Evolutionary conservation across 176 grass and related monocot species (phyloP).

Genomic region (Oryza coarctata): DNA sequence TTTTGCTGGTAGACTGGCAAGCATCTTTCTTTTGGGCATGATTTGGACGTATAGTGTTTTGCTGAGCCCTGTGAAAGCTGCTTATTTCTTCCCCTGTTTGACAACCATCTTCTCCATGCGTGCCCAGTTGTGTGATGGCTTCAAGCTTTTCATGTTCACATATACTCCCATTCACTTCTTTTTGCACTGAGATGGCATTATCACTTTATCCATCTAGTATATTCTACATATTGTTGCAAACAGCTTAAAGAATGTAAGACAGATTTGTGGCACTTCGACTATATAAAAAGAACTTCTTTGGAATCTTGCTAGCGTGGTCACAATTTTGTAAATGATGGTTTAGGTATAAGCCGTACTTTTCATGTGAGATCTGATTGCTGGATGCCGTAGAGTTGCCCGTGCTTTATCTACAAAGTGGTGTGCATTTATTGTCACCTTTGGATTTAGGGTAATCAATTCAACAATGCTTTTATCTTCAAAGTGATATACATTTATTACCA

Average conservation of each 20-base stretch:
- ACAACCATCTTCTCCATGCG: constrained; percentile 22
- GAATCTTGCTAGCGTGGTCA: constrained; percentile 11
- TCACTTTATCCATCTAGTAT: constrained; percentile 27
- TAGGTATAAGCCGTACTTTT: neutral
- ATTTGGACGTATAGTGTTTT: constrained; percentile 27
- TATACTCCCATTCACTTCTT: constrained; percentile 34
- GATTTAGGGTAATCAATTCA: neutral
- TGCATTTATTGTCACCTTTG: constrained; percentile 17
- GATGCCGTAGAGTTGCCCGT: neutral
- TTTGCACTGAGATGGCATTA: constrained; percentile 26
- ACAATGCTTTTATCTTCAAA: neutral
- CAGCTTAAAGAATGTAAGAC: neutral
- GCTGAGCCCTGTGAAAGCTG: constrained; percentile 23
- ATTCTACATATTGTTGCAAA: constrained; percentile 36
- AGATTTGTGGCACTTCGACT: constrained; percentile 8
- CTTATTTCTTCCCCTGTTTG: neutral
- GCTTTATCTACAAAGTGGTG: neutral
- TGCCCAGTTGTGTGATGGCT: constrained; percentile 20
- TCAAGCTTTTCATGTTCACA: constrained; percentile 37
- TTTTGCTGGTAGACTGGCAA: constrained; percentile 32
- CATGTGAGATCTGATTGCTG: neutral
- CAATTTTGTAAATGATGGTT: constrained; percentile 11
- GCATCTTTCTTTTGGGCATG: constrained; percentile 48
- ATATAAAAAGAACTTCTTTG: neutral
- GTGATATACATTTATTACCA: constrained; percentile 10